Conservation (phyloP, 169 alveolate species). For the Plasmodium gaboni region DNA sequence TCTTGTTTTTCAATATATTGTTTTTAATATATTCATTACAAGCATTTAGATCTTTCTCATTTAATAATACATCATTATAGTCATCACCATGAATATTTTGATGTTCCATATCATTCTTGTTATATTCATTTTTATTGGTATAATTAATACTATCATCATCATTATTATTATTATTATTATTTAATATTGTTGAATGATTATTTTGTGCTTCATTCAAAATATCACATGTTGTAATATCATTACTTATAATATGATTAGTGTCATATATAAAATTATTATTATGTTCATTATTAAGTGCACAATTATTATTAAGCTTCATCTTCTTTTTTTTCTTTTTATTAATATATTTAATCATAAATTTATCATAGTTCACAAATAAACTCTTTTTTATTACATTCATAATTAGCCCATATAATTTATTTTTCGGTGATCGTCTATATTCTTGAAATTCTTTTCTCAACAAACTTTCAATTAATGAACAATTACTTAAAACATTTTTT, state of each 20-base stretch:
- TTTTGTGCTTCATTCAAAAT: neutral
- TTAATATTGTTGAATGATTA: neutral
- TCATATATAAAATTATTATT: neutral
- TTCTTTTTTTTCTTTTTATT: neutral
- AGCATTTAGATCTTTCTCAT: neutral
- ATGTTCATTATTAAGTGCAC: neutral
- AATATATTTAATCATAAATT: neutral
- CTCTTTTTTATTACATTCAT: constrained; percentile 15
- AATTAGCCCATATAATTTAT: constrained; percentile 18
- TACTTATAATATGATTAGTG: neutral
- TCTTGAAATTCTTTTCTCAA: constrained; percentile 16
- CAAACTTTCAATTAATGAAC: constrained; percentile 12
- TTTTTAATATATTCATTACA: neutral
- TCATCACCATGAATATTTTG: neutral
- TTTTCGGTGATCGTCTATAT: constrained; percentile 37
- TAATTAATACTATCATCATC: neutral
- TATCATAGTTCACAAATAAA: constrained; percentile 15
- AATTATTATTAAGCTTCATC: neutral
- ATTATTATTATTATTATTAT: neutral
- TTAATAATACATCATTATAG: neutral
- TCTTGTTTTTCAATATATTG: neutral
- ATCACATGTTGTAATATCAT: neutral
- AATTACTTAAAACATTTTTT: constrained; percentile 26
- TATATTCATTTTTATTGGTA: neutral
- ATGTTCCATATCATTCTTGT: neutral